phyloP scores from a whole-genome alignment of 768 basidiomycete species.

The Xerocomellus amylosporus region DNA sequence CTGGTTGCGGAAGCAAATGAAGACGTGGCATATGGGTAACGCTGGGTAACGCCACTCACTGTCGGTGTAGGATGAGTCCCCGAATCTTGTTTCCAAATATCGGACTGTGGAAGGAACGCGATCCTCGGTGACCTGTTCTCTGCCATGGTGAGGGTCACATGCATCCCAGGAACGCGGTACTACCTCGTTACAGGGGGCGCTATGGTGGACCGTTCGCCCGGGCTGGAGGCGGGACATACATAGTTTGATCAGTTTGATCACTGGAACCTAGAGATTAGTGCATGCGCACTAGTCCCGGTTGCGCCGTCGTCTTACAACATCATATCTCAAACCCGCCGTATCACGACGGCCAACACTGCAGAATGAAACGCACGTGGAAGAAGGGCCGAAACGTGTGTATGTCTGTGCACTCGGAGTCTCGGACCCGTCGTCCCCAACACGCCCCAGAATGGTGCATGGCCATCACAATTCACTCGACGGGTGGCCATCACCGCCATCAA shows the following conservation, averaged over 20 bases:
- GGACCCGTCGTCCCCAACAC: too few relatives aligned
- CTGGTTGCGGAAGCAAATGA: not conserved
- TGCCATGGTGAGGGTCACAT: too few relatives aligned
- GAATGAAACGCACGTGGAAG: slow-evolving; percentile 17
- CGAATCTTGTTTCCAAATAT: too few relatives aligned
- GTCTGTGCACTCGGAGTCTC: too few relatives aligned
- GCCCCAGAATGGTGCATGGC: not conserved
- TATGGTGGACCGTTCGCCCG: not conserved
- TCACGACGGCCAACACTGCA: slow-evolving; percentile 1
- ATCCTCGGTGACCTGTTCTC: too few relatives aligned
- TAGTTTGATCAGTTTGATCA: slow-evolving; percentile 12
- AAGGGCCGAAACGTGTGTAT: not conserved
- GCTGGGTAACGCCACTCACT: not conserved
- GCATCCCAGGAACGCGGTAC: not conserved
- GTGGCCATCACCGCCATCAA: slow-evolving; percentile 10
- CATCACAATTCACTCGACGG: not conserved
- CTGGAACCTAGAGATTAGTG: not conserved
- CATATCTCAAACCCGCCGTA: not conserved
- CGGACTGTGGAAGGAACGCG: too few relatives aligned
- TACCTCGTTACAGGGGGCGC: not conserved
- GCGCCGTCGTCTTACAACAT: not conserved
- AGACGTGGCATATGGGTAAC: not conserved
- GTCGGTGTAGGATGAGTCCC: not conserved
- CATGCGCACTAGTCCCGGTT: not conserved
- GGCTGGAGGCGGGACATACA: not conserved